Evolutionary conservation across 495 filamentous ascomycete species (phyloP), one percentile per base, ranked within the genome.

Genomic region (Penicillium maclennaniae): DNA sequence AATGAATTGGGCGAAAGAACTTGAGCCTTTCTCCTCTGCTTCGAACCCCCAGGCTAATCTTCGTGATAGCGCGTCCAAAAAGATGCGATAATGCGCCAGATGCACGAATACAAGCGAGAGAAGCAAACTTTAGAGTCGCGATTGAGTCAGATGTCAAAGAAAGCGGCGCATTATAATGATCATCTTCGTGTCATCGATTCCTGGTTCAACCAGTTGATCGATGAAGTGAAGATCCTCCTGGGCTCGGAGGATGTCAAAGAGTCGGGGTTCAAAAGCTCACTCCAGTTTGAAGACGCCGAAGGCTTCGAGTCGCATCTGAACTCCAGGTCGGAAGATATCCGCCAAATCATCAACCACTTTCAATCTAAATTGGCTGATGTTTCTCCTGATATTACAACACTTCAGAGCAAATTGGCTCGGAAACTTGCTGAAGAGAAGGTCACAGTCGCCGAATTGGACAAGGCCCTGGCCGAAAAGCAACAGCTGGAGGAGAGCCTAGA

Each of bases 91-190:
- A 85, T 88, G 66, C 89, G 93, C 26, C 92, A 97, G 65, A 96
- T 98, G 92, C 85, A 87, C 60, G 95, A 97, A 68, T 96, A 91
- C 67, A 97, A 96, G 70, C 82, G 95, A 43, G 90, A 97, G 63
- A 89, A 88, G 67, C 76, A 76, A 28, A 84, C 83, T 16, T 69
- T 96, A 43, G 92, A 97, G 69, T 68, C 77, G 37, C 87, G 86
- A 59, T 70, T 93, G 45, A 85, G 81, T 56, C 87, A 92, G 47
- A 75, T 91, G 52, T 78, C 86, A 40, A 92, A 93, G 67, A 79
- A 80, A 51, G 79, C 88, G 15, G 68, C 77, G 40, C 83, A 88
- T 68, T 90, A 97, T 72, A 88, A 97, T 71, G 90, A 97, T 55
- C 93, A 97, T 60, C 76, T 97, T 36, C 86, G 92, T 58, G 78